Evolutionary conservation across 2,329 filamentous ascomycete species (phyloP), one percentile per base, ranked within the genome.

Genomic region (Colletotrichum phormii): DNA sequence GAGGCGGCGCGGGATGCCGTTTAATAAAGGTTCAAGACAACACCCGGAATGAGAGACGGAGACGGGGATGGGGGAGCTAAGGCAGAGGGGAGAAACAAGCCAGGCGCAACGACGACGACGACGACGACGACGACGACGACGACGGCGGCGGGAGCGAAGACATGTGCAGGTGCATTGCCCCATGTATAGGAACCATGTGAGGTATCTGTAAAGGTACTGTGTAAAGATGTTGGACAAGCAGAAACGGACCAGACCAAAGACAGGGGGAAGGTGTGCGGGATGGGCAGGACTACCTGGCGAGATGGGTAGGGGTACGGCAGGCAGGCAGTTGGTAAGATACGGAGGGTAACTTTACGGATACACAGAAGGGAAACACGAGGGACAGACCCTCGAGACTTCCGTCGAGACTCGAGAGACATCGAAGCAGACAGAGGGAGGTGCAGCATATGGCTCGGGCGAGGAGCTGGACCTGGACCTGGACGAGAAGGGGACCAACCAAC

Each of bases 21-120:
- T 61, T 72, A 72, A 64, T 72, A 72, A 58, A 70, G 54, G 51
- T 61, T 72, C 66, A 35, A 64, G 70, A 60, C 60, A 61, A 18
- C 42, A 49, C 42, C 8, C 42, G 42, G 42, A n/a, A 49, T 37
- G 24, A 18, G 33, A 31, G 51, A 53, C 26, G 54, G 61, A 1
- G 53, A 24, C n/a, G 12, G 51, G 35, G 51, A 53, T 22, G 29
- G 22, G 46, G 46, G 24, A n/a, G 61, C 29, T 31, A 62, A 53
- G 29, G 60, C 11, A 35, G 35, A 49, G 61, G 15, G n/a, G 12
- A 63, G 11, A 37, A 51, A 33, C 49, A 51, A 55, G 9, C 60
- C 26, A 54, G 64, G 18, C 42, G 42, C 42, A 49, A 29, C 22
- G 46, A 51, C n/a, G 37, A 42, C 37, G n/a, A 24, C 49, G 37